Evolutionary conservation across 78 protist species (phyloP).

Genomic region (Acrasis kona): DNA sequence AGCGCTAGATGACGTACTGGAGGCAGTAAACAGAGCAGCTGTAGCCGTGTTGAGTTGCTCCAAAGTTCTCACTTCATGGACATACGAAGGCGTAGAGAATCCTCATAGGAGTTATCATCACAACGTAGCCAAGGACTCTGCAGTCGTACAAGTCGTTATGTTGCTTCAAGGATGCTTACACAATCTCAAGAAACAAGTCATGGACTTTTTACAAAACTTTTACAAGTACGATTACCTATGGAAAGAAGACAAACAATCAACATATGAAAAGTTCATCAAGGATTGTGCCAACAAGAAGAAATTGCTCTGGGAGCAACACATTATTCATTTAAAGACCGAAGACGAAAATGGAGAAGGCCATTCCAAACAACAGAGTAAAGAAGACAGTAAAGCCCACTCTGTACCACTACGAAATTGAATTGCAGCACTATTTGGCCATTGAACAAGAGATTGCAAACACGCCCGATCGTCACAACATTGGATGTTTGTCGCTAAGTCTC

Average conservation of each 20-base stretch:
- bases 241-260: slow-evolving; percentile 26
- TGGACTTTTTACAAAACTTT: slow-evolving; percentile 33
- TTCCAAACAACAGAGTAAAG: no score
- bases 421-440: slow-evolving; percentile 27
- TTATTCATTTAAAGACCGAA: no score
- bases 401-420: slow-evolving; percentile 37
- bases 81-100: not conserved
- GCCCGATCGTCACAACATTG: slow-evolving; percentile 16
- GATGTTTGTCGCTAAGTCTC: slow-evolving; percentile 40
- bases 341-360: no score
- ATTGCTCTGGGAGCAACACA: no score
- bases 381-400: slow-evolving; percentile 38
- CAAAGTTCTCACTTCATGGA: slow-evolving; percentile 26
- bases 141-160: slow-evolving; percentile 35
- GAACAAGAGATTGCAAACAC: slow-evolving; percentile 14
- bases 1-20: slow-evolving; percentile 36
- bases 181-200: slow-evolving; percentile 30
- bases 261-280: slow-evolving; percentile 23
- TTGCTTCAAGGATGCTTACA: slow-evolving; percentile 18
- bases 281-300: no score
- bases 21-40: slow-evolving; percentile 38
- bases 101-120: slow-evolving; percentile 18
- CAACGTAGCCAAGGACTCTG: slow-evolving; percentile 33
- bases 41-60: slow-evolving; percentile 9
- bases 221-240: slow-evolving; percentile 41